Base-by-base conservation (phyloP, 176 grass and related monocot genomes). In the Avena insularis region DNA sequence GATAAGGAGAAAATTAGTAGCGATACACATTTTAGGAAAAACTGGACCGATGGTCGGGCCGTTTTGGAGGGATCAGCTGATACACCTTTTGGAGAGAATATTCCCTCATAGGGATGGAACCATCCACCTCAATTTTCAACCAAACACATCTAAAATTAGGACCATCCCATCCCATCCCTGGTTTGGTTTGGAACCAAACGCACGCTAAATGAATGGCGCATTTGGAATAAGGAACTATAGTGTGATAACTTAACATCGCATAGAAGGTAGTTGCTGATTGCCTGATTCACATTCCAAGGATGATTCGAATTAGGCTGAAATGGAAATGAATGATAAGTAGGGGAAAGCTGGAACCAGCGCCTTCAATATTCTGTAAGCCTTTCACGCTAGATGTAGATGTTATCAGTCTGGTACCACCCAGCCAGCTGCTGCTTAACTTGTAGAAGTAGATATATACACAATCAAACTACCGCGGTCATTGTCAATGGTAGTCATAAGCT, bases 381-480 rank as follows among this genome's bases (percentile, higher is more conserved):
- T 63, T 79, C 46, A 72, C 43, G 55, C 29, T 17, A 65, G 45
- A 35, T 80, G n/a, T 17, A 40, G 46, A 63, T 33, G 5, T 57
- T 65, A 46, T 68, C 27, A 10, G 38, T 66, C 59, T 81, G 70
- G 20, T 31, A 67, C 51, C 15, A 57, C 21, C 25, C 31, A 46
- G n/a, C 43, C 35, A 2, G 64, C 64, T 71, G 64, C 65, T 79
- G 80, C 51, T 75, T 84, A 71, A 27, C 13, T 0, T 19, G 8
- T 25, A 43, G 3, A 13, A 88, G 74, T 79, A 35, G 56, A 72
- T 14, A 55, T 73, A 81, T 49, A 51, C 45, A 69, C 45, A 69
- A 65, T 40, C 73, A 71, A 84, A 77, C 49, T 14, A 12, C 60
- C 13, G 2, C 16, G 29, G 13, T 16, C 19, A 23, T 54, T 82